phyloP scores from a whole-genome alignment of 1,284 basidiomycete genomes.

The Stereum hirsutum region DNA sequence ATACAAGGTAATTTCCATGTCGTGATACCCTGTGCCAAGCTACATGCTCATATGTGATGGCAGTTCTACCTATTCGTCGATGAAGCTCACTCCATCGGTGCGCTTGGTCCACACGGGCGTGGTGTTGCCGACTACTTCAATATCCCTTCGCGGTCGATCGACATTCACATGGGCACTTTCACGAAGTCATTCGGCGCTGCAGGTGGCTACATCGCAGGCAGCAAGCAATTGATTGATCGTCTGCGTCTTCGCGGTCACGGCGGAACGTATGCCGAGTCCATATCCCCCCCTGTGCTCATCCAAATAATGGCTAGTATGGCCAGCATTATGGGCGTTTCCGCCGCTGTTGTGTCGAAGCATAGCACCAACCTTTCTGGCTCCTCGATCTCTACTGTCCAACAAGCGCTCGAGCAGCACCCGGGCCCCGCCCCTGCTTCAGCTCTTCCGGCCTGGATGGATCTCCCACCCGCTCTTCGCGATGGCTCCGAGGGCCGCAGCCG shows the following conservation, averaged over 20 bases:
- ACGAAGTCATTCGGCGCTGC: slow-evolving; percentile 98
- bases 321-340: slow-evolving; percentile 88
- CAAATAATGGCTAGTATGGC: slow-evolving; percentile 93
- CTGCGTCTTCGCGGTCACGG: slow-evolving; percentile 82
- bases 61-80: slow-evolving; percentile 96
- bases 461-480: slow-evolving; percentile 63
- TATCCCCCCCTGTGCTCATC: slow-evolving; percentile 85
- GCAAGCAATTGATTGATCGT: slow-evolving; percentile 71
- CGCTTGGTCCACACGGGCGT: slow-evolving; percentile 88
- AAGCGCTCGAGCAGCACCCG: slow-evolving; percentile 34
- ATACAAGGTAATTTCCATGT: slow-evolving; percentile 69
- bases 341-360: slow-evolving; percentile 21
- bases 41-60: not conserved
- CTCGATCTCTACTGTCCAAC: slow-evolving; percentile 19
- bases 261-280: slow-evolving; percentile 85
- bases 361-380: slow-evolving; percentile 23
- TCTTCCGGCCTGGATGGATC: slow-evolving; percentile 64
- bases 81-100: slow-evolving; percentile 97
- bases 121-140: slow-evolving; percentile 96
- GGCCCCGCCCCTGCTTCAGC: slow-evolving; percentile 57
- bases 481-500: slow-evolving; percentile 80
- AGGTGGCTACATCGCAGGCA: slow-evolving; percentile 91
- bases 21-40: slow-evolving; percentile 5
- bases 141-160: slow-evolving; percentile 74
- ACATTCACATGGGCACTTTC: slow-evolving; percentile 98